These are phyloP conservation scores for Ilyonectria destructans DNA, from an alignment of 2,329 filamentous ascomycete species.

Conservation along the genomic window DNA sequence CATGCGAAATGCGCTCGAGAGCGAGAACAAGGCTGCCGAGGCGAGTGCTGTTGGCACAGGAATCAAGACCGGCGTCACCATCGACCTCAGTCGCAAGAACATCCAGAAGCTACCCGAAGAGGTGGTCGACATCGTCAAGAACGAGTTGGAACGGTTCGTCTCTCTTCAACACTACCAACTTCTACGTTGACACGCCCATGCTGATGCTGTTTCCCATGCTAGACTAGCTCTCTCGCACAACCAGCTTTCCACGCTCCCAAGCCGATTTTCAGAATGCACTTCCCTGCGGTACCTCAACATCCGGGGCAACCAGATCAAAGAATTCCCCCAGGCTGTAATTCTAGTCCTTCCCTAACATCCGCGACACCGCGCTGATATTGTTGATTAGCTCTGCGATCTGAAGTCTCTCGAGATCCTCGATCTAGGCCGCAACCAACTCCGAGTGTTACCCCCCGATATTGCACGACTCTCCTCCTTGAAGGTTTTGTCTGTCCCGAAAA, in stretches of 20 bases:
- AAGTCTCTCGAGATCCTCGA: constrained; percentile 93
- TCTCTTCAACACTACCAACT: constrained; percentile 12
- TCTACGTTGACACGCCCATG: constrained; percentile 6
- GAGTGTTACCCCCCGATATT: constrained; percentile 83
- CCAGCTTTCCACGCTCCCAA: constrained; percentile 78
- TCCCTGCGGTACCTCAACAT: constrained; percentile 87
- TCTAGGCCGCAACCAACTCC: constrained; percentile 89
- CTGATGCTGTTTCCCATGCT: constrained; percentile 40
- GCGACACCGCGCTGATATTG: constrained; percentile 45
- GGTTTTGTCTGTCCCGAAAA: constrained; percentile 89
- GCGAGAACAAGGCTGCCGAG: constrained; percentile 76
- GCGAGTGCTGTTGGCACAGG: constrained; percentile 72
- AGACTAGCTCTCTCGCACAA: constrained; percentile 90
- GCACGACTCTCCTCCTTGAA: constrained; percentile 87
- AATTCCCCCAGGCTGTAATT: constrained; percentile 72
- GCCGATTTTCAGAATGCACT: constrained; percentile 82
- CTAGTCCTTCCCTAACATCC: constrained; percentile 25
- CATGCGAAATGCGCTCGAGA: constrained; percentile 77
- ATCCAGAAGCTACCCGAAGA: constrained; percentile 82
- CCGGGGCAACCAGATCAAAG: constrained; percentile 80
- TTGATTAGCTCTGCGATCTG: constrained; percentile 83
- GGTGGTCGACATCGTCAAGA: constrained; percentile 82
- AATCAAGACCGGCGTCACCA: constrained; percentile 80
- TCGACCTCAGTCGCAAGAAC: constrained; percentile 83
- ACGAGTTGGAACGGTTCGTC: constrained; percentile 79